Evolutionary conservation across 2,329 filamentous ascomycete genomes (phyloP).

Genomic region (Fusarium paranaense): DNA sequence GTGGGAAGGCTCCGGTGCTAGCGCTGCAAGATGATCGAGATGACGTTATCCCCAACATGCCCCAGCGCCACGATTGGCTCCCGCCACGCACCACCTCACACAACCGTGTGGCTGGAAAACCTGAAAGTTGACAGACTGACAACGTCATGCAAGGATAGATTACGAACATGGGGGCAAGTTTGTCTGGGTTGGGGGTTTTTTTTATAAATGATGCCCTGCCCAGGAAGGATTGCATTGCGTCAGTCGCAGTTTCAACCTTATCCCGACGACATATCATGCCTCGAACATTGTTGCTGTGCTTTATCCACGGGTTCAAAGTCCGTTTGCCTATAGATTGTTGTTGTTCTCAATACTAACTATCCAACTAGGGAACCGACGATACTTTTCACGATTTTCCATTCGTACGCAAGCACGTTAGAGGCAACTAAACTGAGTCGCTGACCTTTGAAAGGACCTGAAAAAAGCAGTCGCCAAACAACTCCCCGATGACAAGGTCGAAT

Average conservation of each 20-base stretch:
- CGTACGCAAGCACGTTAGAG: conserved; percentile 37
- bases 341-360: background rate
- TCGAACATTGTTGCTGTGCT: conserved; percentile 75
- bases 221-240: background rate
- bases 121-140: conserved; percentile 29
- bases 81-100: conserved; percentile 29
- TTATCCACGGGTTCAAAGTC: conserved; percentile 79
- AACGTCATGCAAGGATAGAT: conserved; percentile 34
- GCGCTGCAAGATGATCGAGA: conserved; percentile 24
- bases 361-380: conserved; percentile 70
- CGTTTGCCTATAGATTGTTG: rapidly evolving
- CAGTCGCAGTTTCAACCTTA: background rate
- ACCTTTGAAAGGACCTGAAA: conserved; percentile 62
- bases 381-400: conserved; percentile 76
- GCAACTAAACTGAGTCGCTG: background rate
- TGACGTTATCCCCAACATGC: conserved; percentile 33
- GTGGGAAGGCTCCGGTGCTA: conserved; percentile 24
- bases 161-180: background rate
- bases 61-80: conserved; percentile 20
- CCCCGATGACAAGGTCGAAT: conserved; percentile 69
- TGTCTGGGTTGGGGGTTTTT: background rate
- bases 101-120: conserved; percentile 41
- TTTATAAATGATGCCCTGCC: conserved; percentile 1
- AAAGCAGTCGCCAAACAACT: conserved; percentile 68
- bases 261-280: conserved; percentile 48